Base-by-base conservation (phyloP, 345 rosid genomes). In the Nephelium lappaceum region DNA sequence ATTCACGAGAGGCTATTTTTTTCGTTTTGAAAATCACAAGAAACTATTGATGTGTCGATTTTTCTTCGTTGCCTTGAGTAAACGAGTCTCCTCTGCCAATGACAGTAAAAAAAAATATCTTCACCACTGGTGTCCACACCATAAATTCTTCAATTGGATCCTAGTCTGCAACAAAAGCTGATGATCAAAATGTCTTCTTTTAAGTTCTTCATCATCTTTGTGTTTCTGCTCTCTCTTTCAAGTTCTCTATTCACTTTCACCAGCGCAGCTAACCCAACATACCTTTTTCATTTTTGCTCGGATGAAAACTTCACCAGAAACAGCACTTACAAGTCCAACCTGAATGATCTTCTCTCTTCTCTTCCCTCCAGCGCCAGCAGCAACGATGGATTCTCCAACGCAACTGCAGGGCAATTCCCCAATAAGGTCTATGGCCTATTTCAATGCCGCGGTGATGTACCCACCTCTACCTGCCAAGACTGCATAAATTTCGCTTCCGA, bases 391-490 rank as follows among this genome's bases (percentile, higher is more conserved):
- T 78, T 78, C 76, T 12, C 38, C 67, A 4, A 11, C 58, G 4
- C 67, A 14, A 69, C 71, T 5, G 6, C 15, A 1, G 86, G 86
- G 10, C 16, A 16, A 0, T 68, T 31, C 23, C 63, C 77, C 0
- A 60, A 75, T 25, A 18, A 24, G 7, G 81, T 82, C 24, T 80
- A 77, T 42, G 85, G 73, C 71, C 77, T 75, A 47, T 71, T 83
- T 77, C 85, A 83, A 63, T 86, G 90, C 90, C 85, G 83, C 0
- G 89, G 86, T 0, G 85, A 86, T 62, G 25, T 78, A 53, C 24
- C 79, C 69, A 16, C 71, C 6, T 61, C 58, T 7, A 16, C 14
- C 18, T 91, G 90, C 73, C 67, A 39, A 24, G 69, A 67, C 10
- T 92, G 92, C 16, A 84, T 86, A 5, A 16, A 4, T 7, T 64